Evolutionary conservation across 2,329 filamentous ascomycete genomes (phyloP).

Genomic region (Bipolaris gigantea): DNA sequence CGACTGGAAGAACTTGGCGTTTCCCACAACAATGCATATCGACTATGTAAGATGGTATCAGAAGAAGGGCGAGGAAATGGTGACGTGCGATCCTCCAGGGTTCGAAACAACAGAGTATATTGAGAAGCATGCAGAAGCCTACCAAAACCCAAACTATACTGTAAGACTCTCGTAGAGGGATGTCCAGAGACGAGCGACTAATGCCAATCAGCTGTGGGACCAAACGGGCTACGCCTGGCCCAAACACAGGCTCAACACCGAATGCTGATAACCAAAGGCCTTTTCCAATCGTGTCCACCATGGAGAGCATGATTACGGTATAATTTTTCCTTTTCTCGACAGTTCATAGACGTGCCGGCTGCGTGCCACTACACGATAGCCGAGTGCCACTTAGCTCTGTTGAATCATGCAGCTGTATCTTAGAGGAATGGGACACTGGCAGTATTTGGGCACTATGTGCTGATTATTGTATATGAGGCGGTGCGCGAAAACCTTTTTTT

Average conservation of each 20-base stretch:
- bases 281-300: neutral
- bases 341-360: neutral
- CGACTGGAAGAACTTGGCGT: conserved; percentile 49
- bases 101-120: conserved; percentile 58
- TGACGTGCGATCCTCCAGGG: conserved; percentile 59
- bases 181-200: neutral
- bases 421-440: neutral
- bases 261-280: conserved; percentile 32
- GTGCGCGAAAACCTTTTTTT: neutral
- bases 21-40: conserved; percentile 56
- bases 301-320: neutral
- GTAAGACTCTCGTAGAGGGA: conserved; percentile 37
- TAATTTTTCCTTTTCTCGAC: neutral
- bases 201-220: conserved; percentile 33
- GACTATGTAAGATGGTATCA: conserved; percentile 61
- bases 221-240: conserved; percentile 45
- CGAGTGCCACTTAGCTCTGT: neutral
- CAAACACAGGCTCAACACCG: conserved; percentile 49
- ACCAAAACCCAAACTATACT: conserved; percentile 56
- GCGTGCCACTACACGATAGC: neutral
- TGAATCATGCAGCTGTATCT: neutral
- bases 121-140: conserved; percentile 51
- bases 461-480: conserved; percentile 8
- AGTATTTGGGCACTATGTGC: conserved; percentile 8
- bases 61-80: conserved; percentile 49